Percentiles rank a stretch among this genome's conserved stretches.
Conservation (phyloP, 2,329 filamentous ascomycete species). For the Fusarium sp. region DNA sequence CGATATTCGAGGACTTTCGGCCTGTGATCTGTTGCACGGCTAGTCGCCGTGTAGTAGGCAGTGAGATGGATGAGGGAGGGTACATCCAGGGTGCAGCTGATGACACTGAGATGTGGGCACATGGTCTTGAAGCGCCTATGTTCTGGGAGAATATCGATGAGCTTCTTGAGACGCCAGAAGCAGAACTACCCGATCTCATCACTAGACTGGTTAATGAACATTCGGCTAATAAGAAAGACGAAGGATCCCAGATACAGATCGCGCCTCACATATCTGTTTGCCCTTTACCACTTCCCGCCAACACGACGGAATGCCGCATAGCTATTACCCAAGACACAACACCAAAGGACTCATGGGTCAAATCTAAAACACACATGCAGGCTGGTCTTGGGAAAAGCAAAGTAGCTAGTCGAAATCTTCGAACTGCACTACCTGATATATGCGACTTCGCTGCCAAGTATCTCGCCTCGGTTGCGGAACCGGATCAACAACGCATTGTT, state of each 20-base stretch:
- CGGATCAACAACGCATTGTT: constrained; percentile 53
- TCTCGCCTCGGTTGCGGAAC: constrained; percentile 40
- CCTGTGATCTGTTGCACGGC: constrained; percentile 88
- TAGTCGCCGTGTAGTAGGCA: constrained; percentile 75
- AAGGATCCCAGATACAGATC: constrained; percentile 45
- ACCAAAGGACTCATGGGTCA: constrained; percentile 55
- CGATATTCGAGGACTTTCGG: constrained; percentile 68
- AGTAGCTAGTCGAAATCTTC: constrained; percentile 83
- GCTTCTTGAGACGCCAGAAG: constrained; percentile 73
- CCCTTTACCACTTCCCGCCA: constrained; percentile 45
- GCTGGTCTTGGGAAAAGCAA: constrained; percentile 79
- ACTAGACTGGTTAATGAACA: constrained; percentile 54
- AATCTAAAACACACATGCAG: constrained; percentile 56
- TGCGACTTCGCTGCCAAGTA: constrained; percentile 63
- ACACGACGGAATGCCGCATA: constrained; percentile 53
- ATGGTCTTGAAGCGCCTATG: constrained; percentile 77
- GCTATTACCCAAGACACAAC: constrained; percentile 57
- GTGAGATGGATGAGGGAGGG: constrained; percentile 69
- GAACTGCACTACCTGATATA: constrained; percentile 73
- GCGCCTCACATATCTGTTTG: constrained; percentile 54
- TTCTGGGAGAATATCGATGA: constrained; percentile 79
- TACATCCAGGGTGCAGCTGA: constrained; percentile 97
- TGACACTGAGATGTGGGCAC: constrained; percentile 93
- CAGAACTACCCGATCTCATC: constrained; percentile 67
- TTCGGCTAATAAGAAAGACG: constrained; percentile 16